Percentiles rank a stretch among this genome's conserved stretches.
Evolutionary conservation across 2,329 filamentous ascomycete genomes (phyloP).

Genomic region (Tolypocladium inflatum): DNA sequence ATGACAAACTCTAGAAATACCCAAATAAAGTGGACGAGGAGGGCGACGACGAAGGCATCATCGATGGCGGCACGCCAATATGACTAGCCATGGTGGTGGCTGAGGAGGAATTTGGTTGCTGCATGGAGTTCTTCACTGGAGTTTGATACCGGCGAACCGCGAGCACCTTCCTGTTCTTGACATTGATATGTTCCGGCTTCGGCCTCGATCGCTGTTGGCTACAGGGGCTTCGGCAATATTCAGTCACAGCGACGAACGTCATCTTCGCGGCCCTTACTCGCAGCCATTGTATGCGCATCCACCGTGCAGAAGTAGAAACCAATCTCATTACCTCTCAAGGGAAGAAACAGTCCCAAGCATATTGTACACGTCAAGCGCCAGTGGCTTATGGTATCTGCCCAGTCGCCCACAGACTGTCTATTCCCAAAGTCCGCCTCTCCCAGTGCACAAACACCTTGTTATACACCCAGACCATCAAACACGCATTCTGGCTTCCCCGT

Average conservation of each 20-base stretch:
- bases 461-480: constrained; percentile 1
- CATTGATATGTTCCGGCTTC: too few relatives aligned
- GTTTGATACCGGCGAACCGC: too few relatives aligned
- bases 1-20: too few relatives aligned
- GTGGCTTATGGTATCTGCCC: constrained; percentile 8
- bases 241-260: neutral
- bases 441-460: neutral
- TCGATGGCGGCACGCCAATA: too few relatives aligned
- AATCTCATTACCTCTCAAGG: constrained; percentile 9
- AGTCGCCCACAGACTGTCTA: constrained; percentile 10
- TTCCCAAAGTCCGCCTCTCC: constrained; percentile 2
- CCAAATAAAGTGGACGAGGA: too few relatives aligned
- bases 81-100: too few relatives aligned
- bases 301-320: neutral
- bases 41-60: too few relatives aligned
- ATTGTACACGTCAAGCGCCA: constrained; percentile 14
- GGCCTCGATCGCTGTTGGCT: too few relatives aligned
- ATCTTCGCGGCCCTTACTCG: neutral
- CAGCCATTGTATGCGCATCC: neutral
- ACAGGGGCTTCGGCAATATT: too few relatives aligned
- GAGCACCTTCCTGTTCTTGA: too few relatives aligned
- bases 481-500: neutral
- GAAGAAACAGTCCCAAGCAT: constrained; percentile 10
- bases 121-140: too few relatives aligned
- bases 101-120: too few relatives aligned